These are phyloP conservation scores for Aspergillus sp. DNA, from an alignment of 2,329 filamentous ascomycete species.

Conservation along the genomic window DNA sequence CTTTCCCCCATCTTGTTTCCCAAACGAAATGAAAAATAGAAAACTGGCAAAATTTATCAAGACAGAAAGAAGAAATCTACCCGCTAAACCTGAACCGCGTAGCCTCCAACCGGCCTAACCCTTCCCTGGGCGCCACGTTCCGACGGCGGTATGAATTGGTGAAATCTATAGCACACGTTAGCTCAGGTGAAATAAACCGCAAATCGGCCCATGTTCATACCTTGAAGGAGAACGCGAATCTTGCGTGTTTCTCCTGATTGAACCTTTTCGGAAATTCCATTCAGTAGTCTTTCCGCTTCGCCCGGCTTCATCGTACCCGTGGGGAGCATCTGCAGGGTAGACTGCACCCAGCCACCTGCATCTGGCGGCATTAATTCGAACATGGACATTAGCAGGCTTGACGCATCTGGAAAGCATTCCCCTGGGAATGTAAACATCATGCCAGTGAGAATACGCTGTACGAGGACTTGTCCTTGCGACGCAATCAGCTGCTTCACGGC, in stretches of 20 bases:
- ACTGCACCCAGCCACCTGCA: conserved; percentile 78
- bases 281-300: conserved; percentile 78
- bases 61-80: conserved; percentile 29
- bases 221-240: conserved; percentile 79
- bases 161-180: conserved; percentile 64
- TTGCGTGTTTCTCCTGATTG: conserved; percentile 69
- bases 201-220: conserved; percentile 22
- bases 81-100: conserved; percentile 78
- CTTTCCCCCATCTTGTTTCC: background rate
- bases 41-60: background rate
- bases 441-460: conserved; percentile 87
- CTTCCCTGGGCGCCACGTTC: conserved; percentile 93
- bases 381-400: conserved; percentile 82
- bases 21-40: background rate
- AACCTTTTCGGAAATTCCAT: conserved; percentile 77
- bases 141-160: conserved; percentile 90
- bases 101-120: conserved; percentile 82
- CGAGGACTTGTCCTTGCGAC: conserved; percentile 71
- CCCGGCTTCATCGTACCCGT: conserved; percentile 74
- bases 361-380: conserved; percentile 83
- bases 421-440: conserved; percentile 99
- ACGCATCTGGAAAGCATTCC: conserved; percentile 93
- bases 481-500: conserved; percentile 72
- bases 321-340: conserved; percentile 80
- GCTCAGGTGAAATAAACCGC: background rate